Base-by-base conservation (phyloP, 768 basidiomycete species). In the Tulasnella sp. region DNA sequence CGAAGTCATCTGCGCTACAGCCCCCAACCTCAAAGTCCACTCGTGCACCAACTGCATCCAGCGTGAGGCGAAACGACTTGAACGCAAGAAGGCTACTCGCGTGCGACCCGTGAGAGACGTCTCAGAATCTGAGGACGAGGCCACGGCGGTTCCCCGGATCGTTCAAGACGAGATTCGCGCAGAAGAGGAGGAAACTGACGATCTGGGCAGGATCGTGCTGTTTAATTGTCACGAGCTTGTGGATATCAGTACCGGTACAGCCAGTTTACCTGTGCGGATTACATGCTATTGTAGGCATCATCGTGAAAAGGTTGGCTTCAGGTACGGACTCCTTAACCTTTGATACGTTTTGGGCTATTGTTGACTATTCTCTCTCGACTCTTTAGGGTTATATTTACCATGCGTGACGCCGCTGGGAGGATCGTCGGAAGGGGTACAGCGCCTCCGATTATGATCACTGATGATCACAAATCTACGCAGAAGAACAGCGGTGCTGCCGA, bases 251-350 rank as follows among this genome's bases (percentile, higher is more conserved):
- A 76, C 82, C 11, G 96, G 96, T 21, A 87, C 89, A 19, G 84
- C 84, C 24, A 78, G 88, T 19, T 76, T 99, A n/a, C 94, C 94
- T 7, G 82, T 96, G 38, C 82, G 96, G 48, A 90, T 99, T 62
- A 94, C 94, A 5, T 99, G 96, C 72, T 99, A 99, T 70, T 98
- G 96, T 65, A 84, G 94, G 53, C 96, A 98, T 75, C 94, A 99
- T 73, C 85, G 91, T 61, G 96, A 99, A 73, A 97, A 96, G 72
- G 75, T 85, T 38, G 96, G 96, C 2, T 98, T 97, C 71, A 60
- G 67, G 72, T 72, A 42, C 43, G 71, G 61, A 2, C 19, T 19
- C 27, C n/a, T n/a, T n/a, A n/a, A n/a, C n/a, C n/a, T n/a, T n/a
- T 52, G 22, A 1, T 5, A 5, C 42, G 22, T 27, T 15, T 3